Conservation (phyloP, 2,329 filamentous ascomycete species). For the Verticillium longisporum region DNA sequence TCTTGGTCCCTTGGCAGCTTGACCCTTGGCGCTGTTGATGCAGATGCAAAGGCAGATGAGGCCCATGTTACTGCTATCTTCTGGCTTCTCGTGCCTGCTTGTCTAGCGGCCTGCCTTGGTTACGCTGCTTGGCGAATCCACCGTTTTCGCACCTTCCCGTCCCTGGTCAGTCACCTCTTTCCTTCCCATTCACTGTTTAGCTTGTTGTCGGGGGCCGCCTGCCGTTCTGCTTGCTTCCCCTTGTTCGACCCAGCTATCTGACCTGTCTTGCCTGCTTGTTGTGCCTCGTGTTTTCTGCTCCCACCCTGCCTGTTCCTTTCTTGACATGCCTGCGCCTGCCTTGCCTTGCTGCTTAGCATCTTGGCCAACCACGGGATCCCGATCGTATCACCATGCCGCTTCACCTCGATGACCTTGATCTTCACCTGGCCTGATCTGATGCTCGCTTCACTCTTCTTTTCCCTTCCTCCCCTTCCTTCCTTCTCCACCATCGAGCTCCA, state of each 20-base stretch:
- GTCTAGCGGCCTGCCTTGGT: not conserved
- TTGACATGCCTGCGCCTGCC: not conserved
- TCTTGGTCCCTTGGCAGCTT: not conserved
- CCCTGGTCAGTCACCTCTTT: not conserved
- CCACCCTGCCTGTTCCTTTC: not conserved
- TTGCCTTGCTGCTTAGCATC: not conserved
- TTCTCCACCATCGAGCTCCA: not conserved
- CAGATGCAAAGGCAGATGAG: not conserved
- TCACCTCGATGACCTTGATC: not conserved
- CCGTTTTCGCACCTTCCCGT: not conserved
- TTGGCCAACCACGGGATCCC: not conserved
- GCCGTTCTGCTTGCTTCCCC: no score
- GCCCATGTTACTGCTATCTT: not conserved
- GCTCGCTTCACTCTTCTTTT: not conserved
- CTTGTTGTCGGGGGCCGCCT: not conserved
- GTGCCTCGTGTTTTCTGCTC: not conserved
- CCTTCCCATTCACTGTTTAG: not conserved
- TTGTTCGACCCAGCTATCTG: not conserved
- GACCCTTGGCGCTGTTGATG: not conserved
- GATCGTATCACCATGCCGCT: not conserved
- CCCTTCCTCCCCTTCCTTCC: not conserved
- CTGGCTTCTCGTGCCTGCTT: not conserved
- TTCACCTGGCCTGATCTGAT: not conserved
- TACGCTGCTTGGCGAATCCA: not conserved
- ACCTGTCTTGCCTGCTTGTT: not conserved